Evolutionary conservation across 352 stramenopile genomes (phyloP).

Genomic region (Pythium sp.): DNA sequence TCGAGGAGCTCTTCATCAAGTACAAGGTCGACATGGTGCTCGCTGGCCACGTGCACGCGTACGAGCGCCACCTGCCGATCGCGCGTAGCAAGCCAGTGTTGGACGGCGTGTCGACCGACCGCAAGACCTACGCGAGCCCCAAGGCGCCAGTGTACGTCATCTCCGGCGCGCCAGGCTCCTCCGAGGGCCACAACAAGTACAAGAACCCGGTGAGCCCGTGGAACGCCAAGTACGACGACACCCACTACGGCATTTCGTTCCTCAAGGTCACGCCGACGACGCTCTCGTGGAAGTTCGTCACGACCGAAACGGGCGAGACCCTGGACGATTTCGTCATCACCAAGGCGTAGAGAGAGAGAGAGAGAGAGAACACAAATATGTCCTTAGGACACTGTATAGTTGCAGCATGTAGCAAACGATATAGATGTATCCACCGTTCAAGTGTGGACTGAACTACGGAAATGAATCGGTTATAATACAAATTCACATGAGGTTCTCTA

Average conservation of each 20-base stretch:
- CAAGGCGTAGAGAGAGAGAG: background rate
- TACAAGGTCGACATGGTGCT: constrained; percentile 88
- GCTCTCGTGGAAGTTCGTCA: background rate
- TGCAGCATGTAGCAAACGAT: too few species aligned
- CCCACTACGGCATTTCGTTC: constrained; percentile 37
- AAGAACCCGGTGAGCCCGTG: constrained; percentile 24
- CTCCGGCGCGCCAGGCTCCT: constrained; percentile 56
- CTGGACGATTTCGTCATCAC: background rate
- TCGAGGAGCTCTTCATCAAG: constrained; percentile 83
- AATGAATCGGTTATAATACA: too few species aligned
- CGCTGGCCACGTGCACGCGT: constrained; percentile 83
- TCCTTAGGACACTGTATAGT: too few species aligned
- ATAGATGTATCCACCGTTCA: too few species aligned
- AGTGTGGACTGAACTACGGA: too few species aligned
- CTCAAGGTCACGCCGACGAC: constrained; percentile 19
- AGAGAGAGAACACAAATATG: too few species aligned
- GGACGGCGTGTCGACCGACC: constrained; percentile 45
- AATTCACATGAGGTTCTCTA: too few species aligned
- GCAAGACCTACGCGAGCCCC: constrained; percentile 54
- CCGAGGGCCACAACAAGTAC: constrained; percentile 36
- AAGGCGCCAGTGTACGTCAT: constrained; percentile 67
- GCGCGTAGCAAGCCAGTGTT: constrained; percentile 37
- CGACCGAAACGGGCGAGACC: background rate
- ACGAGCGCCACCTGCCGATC: constrained; percentile 73
- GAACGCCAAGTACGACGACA: constrained; percentile 50